A percentile compares a stretch with the other conserved stretches of the same genome.
phyloP scores from a whole-genome alignment of 1,284 basidiomycete species.

The Ustilago curta region DNA sequence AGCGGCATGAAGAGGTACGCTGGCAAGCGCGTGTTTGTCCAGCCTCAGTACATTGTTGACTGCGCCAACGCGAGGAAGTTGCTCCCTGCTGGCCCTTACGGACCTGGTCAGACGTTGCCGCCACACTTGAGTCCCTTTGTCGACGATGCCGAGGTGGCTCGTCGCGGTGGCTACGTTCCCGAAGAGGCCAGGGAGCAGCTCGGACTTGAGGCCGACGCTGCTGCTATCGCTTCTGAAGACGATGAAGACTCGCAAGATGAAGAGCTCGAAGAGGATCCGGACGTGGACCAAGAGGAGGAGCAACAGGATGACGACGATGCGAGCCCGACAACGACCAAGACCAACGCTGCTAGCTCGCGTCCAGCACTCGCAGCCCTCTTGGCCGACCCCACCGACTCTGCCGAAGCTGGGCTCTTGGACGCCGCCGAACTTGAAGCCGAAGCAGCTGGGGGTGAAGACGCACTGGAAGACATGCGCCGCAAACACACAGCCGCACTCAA shows the following conservation, averaged over 20 bases:
- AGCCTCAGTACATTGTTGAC: constrained; percentile 98
- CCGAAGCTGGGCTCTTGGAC: constrained; percentile 79
- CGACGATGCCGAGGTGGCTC: constrained; percentile 75
- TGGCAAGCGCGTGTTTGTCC: constrained; percentile 83
- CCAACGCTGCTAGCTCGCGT: constrained; percentile 22
- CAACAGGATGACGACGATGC: constrained; percentile 37
- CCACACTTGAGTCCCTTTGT: constrained; percentile 97
- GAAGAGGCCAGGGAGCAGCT: constrained; percentile 70
- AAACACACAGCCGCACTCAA: constrained; percentile 59
- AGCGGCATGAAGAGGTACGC: constrained; percentile 55
- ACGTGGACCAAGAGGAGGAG: constrained; percentile 70
- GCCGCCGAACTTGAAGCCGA: constrained; percentile 95
- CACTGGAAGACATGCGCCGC: constrained; percentile 79
- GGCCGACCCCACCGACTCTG: constrained; percentile 74
- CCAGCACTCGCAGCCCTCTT: constrained; percentile 71
- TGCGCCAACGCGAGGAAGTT: constrained; percentile 89
- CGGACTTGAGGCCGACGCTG: constrained; percentile 73
- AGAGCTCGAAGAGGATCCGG: constrained; percentile 67
- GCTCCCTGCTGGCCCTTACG: constrained; percentile 86
- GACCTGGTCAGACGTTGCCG: constrained; percentile 86
- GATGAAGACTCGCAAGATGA: constrained; percentile 58
- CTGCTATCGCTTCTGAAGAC: constrained; percentile 73
- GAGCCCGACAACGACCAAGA: constrained; percentile 13
- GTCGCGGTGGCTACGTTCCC: constrained; percentile 71
- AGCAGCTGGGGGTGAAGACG: constrained; percentile 82